Evolutionary conservation across 2,329 filamentous ascomycete species (phyloP), one percentile per base, ranked within the genome.

Genomic region (Westerdykella ornata): DNA sequence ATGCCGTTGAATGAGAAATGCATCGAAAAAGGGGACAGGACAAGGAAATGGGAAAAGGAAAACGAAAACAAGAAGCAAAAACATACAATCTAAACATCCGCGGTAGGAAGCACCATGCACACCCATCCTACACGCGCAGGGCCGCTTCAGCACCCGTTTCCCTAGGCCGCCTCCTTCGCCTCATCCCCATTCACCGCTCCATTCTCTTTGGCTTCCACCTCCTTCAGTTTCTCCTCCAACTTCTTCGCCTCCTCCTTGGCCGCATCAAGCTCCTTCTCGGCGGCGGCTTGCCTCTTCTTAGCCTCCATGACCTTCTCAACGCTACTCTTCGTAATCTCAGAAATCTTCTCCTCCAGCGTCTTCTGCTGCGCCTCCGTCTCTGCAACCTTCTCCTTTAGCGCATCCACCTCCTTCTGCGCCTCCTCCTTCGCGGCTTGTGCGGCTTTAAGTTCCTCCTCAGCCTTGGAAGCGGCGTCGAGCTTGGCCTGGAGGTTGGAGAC

Each of bases 381-480:
- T 17, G 38, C 17, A 3, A 37, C 26, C n/a, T 40, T 26, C 5
- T 18, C 20, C 20, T 42, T 34, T 26, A 33, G n/a, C 12, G 22
- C 16, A n/a, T 36, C 18, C 26, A 37, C 34, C 35, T 41, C 35
- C 32, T 41, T 35, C 19, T 43, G 37, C 9, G 34, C 30, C 32
- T 28, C 28, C 12, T 39, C 14, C 35, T 41, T 39, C 6, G 43
- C 42, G 26, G 28, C 20, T 18, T 43, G 22, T 29, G 41, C 32
- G 7, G 39, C 32, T 32, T 43, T 37, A 17, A 41, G 31, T 19
- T 47, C 32, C 4, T 40, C 39, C 26, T 46, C 19, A 32, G 22
- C 19, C 41, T 49, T 46, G 35, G 41, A 34, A 30, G 39, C 41
- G 28, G 31, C 22, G 17, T 44, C 38, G 13, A 45, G 28, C 36